A percentile compares a stretch with the other conserved stretches of the same genome.
These are phyloP conservation scores for Nakazawaea wyomingensis DNA, from an alignment of 805 yeast species.

Conservation along the genomic window DNA sequence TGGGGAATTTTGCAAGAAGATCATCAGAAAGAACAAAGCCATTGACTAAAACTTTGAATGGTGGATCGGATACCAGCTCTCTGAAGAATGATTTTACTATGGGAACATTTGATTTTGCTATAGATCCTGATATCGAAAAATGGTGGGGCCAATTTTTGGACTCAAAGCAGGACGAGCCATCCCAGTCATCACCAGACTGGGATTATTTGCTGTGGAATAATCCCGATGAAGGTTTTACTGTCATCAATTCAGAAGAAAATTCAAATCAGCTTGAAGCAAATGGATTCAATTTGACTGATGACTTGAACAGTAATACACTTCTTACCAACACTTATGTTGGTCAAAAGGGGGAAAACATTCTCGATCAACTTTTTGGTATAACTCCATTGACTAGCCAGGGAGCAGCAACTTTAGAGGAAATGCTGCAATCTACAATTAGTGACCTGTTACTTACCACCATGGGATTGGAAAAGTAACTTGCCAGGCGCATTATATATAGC, in stretches of 20 bases:
- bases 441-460: too few relatives aligned
- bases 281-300: too few relatives aligned
- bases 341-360: not conserved
- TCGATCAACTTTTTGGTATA: not conserved
- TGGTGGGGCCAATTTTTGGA: slow-evolving; percentile 3
- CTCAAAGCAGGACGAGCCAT: not conserved
- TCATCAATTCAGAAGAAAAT: too few relatives aligned
- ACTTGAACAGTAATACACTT: too few relatives aligned
- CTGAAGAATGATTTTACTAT: not conserved
- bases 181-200: not conserved
- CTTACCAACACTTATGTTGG: too few relatives aligned
- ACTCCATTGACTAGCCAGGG: too few relatives aligned
- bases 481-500: too few relatives aligned
- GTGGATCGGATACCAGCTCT: not conserved
- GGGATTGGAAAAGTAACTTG: too few relatives aligned
- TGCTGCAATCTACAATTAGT: too few relatives aligned
- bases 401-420: too few relatives aligned
- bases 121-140: slow-evolving; percentile 6
- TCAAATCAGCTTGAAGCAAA: too few relatives aligned
- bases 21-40: slow-evolving; percentile 4
- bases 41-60: not conserved
- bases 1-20: too few relatives aligned
- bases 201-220: not conserved
- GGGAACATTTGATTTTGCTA: not conserved
- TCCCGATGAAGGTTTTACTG: not conserved